Evolutionary conservation across 2,329 filamentous ascomycete genomes (phyloP), one percentile per base, ranked within the genome.

Genomic region (Eurotiales sp.): DNA sequence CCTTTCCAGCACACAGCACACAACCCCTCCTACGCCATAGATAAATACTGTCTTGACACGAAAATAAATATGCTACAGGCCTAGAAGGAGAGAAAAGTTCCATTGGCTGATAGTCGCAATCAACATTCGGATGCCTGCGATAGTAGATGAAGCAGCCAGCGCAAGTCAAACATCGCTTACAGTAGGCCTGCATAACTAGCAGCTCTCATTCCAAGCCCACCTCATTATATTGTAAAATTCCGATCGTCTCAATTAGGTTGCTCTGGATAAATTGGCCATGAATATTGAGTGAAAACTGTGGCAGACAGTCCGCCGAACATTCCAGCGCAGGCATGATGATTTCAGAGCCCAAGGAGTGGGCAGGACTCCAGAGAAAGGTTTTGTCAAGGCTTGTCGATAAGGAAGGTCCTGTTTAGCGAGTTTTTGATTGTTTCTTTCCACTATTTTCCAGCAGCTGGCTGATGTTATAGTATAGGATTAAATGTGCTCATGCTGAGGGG

Each of bases 191-290:
- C 21, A 34, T 21, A 32, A 17, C 22, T n/a, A n/a, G n/a, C n/a
- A 39, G 22, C 22, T 30, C 21, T 50, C 51, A 53, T 53, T 53
- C 51, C 51, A 40, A 10, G 12, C 4, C 15, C 32, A 48, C 10
- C 8, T 36, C 25, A 8, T 17, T 15, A 19, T 12, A 45, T 51
- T 39, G 12, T 32, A 36, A 34, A 7, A 17, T 11, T 29, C 22
- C 40, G 32, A 46, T 53, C 51, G 21, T 32, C 40, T 8, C 32
- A 19, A 41, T 21, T 29, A 14, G 4, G n/a, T 12, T 36, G 23
- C 21, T 47, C 30, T 22, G 10, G 25, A 3, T 12, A n/a, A 27
- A 52, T 52, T 10, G 10, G 17, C 2, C 23, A 15, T n/a, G n/a
- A n/a, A n/a, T n/a, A 11, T 43, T 21, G 40, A 17, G 15, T 29